Base-by-base conservation (phyloP, 768 basidiomycete genomes). In the Rhizopogon vesiculosus region DNA sequence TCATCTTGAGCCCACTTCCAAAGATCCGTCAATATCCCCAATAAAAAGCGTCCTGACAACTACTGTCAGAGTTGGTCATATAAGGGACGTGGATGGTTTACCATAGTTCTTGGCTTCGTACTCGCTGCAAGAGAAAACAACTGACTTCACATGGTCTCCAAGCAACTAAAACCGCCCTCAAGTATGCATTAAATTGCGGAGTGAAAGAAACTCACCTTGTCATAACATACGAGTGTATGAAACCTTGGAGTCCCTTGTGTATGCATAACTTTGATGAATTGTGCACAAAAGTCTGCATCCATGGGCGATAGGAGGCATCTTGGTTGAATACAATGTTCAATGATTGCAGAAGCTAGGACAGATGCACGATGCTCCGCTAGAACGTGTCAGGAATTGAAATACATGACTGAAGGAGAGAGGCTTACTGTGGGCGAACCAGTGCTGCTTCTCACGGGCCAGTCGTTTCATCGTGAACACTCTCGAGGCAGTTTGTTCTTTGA, bases 51-150 rank as follows among this genome's bases (percentile, higher is more conserved):
- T 25, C 92, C 95, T 93, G 60, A 18, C 4, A 41, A 56, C 22
- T 41, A 31, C 46, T 10, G 42, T 35, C 56, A 7, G 12, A 8
- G 25, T 57, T 18, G 59, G 58, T 33, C 38, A 46, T 13, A 39
- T 42, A 42, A 35, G 5, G 39, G 10, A 41, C 33, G 19, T 51
- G 33, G 41, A 68, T 35, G 10, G 33, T 77, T 33, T 64, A 91
- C 95, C 94, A 63, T 93, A 94, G 70, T 98, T 98, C 50, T 89
- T 84, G 12, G 93, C 94, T 72, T 99, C 95, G 62, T 92, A 92
- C 73, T 96, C 96, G 60, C 95, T 97, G 64, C 93, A 95, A 1
- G 92, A 89, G 69, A 94, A 97, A 22, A 98, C 76, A 10, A 94
- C 80, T 6, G 86, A 85, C 51, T 90, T 86, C 50, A 97, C 79